These are phyloP conservation scores for Torulaspora indica DNA, from an alignment of 805 yeast genomes.

Conservation along the genomic window DNA sequence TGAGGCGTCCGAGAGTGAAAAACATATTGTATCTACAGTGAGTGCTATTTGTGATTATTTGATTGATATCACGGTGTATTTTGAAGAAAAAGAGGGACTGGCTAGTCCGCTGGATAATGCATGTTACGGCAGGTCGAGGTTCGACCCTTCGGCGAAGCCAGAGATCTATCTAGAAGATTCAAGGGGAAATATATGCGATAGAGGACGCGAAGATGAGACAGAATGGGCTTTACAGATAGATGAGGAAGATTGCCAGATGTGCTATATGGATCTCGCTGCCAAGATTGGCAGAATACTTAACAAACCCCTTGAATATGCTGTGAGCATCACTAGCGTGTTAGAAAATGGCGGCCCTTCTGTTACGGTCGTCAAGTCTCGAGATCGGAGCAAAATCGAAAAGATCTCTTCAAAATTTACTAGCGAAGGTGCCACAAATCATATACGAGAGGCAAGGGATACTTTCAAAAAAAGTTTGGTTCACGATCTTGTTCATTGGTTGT, in stretches of 20 bases:
- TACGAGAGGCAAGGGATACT: constrained; percentile 24
- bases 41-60: constrained; percentile 27
- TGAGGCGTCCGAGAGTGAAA: constrained; percentile 3
- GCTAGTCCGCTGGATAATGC: constrained; percentile 6
- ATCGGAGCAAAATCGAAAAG: constrained; percentile 17
- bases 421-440: constrained; percentile 22
- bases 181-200: constrained; percentile 6
- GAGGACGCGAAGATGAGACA: constrained; percentile 1
- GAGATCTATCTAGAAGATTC: constrained; percentile 9
- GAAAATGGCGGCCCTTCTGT: constrained; percentile 21
- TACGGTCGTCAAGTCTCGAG: constrained; percentile 21
- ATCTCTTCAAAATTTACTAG: constrained; percentile 18
- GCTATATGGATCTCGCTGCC: constrained; percentile 25
- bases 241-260: constrained; percentile 26
- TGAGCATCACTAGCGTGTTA: constrained; percentile 20
- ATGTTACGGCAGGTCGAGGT: constrained; percentile 1
- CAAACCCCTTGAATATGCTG: constrained; percentile 28
- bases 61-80: constrained; percentile 21
- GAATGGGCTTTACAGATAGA: constrained; percentile 30
- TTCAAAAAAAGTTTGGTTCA: constrained; percentile 26
- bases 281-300: constrained; percentile 24
- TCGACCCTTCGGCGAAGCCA: constrained; percentile 1
- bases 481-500: constrained; percentile 26
- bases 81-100: constrained; percentile 10
- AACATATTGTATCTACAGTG: constrained; percentile 14